A percentile compares a stretch with the other conserved stretches of the same genome.
Conservation (phyloP, 345 rosid species). For the Eucalyptus pauciflora region DNA sequence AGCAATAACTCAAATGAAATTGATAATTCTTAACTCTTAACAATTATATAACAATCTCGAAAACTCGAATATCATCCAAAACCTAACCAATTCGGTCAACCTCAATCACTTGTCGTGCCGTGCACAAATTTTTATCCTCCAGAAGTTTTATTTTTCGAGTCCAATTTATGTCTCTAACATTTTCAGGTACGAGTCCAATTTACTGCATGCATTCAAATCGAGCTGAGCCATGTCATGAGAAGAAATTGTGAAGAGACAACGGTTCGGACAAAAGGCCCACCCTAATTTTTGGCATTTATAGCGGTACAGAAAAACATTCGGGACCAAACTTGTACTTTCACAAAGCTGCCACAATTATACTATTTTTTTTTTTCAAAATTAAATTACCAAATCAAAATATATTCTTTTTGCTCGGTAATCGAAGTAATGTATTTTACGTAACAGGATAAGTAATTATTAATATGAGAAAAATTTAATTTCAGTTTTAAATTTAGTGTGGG, state of each 20-base stretch:
- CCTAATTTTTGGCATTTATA: not conserved
- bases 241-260: not conserved
- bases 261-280: accelerated
- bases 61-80: not conserved
- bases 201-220: not conserved
- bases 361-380: not conserved
- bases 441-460: not conserved
- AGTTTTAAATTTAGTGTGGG: no score
- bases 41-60: accelerated
- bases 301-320: not conserved
- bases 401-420: not conserved
- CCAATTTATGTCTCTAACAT: not conserved
- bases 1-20: not conserved
- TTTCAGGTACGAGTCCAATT: not conserved
- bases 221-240: not conserved
- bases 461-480: no score
- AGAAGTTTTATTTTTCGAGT: not conserved
- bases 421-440: not conserved
- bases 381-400: not conserved
- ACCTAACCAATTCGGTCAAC: not conserved
- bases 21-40: not conserved
- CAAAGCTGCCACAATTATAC: not conserved
- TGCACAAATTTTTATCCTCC: not conserved
- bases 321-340: not conserved
- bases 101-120: not conserved